Evolutionary conservation across 2,329 filamentous ascomycete species (phyloP), one percentile per base, ranked within the genome.

Genomic region (Xylariaceae sp.): DNA sequence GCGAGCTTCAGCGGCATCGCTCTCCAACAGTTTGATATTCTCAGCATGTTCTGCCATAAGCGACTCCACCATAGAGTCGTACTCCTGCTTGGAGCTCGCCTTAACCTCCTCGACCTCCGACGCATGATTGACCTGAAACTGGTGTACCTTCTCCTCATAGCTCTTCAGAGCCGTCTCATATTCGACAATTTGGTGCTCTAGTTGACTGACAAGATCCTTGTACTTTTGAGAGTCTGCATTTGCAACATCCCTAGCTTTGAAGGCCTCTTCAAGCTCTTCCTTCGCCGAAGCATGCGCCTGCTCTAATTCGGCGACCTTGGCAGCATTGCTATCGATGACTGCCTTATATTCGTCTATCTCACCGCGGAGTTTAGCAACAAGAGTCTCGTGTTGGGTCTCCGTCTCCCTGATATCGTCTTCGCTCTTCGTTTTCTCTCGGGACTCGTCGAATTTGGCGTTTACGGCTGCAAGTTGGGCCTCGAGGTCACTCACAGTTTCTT

Each of bases 321-420:
- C 71, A 12, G 86, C 79, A 65, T 93, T 90, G 62, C 78, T 81
- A 60, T 83, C 81, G 65, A 96, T 88, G 40, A 89, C 84, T 2
- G 81, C 77, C 75, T 90, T 93, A 75, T 96, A 92, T 69, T 91
- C 87, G 49, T 93, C 86, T 50, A 97, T 88, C 70, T 96, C 88
- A 56, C 76, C 81, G 60, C 89, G 89, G 42, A 97, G 75, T 44
- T 79, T 79, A 37, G 79, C 76, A 32, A 90, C 76, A 46, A 87
- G 75, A 37, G 82, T 79, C 55, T 87, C 77, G 58, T 90, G 85
- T 68, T 82, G 81, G 41, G 73, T 72, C 37, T 81, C 74, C 2
- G 73, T 76, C 57, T 85, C 81, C 52, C 73, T 74, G 26, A 81
- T 75, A 20, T 83, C 71, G 1, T 77, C 74, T 6, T 74, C 74